These are phyloP conservation scores for Naganishia liquefaciens DNA, from an alignment of 1,284 basidiomycete species.

Conservation along the genomic window DNA sequence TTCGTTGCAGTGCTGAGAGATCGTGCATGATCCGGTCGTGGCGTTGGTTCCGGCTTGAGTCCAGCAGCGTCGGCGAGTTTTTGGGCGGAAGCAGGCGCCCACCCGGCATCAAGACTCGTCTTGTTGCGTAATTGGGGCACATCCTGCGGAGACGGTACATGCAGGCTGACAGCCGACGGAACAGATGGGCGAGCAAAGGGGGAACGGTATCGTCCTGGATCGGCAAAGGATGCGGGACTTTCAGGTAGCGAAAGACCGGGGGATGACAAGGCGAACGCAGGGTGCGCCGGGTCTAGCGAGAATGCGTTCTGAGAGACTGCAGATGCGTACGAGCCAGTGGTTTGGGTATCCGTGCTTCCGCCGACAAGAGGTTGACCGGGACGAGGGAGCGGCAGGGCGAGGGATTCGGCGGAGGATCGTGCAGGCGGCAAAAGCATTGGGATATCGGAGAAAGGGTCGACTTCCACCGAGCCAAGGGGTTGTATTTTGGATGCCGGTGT, in stretches of 20 bases:
- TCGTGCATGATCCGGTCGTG: not conserved
- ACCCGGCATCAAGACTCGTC: not conserved
- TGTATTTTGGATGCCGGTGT: conserved; percentile 34
- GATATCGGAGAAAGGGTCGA: conserved; percentile 17
- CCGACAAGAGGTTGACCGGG: conserved; percentile 4
- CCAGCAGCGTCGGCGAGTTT: conserved; percentile 6
- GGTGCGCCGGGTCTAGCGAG: conserved; percentile 4
- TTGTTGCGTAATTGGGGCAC: not conserved
- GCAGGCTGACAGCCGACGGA: conserved; percentile 18
- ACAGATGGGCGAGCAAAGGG: conserved; percentile 3
- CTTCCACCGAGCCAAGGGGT: not conserved
- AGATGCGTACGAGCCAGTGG: conserved; percentile 10
- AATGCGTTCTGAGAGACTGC: conserved; percentile 14
- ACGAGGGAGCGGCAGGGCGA: conserved; percentile 13
- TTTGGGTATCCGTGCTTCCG: not conserved
- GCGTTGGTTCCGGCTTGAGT: not conserved
- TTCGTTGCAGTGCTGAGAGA: conserved; percentile 14
- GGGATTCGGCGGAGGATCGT: conserved; percentile 20
- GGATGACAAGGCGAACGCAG: conserved; percentile 4
- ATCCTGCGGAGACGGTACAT: conserved; percentile 4
- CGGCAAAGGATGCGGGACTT: conserved; percentile 19
- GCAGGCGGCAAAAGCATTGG: conserved; percentile 8
- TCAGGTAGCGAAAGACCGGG: conserved; percentile 27
- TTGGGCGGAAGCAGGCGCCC: conserved; percentile 9
- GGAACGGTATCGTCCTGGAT: conserved; percentile 8